phyloP scores from a whole-genome alignment of 176 grass and related monocot species.

The Ampelocalamus luodianensis region DNA sequence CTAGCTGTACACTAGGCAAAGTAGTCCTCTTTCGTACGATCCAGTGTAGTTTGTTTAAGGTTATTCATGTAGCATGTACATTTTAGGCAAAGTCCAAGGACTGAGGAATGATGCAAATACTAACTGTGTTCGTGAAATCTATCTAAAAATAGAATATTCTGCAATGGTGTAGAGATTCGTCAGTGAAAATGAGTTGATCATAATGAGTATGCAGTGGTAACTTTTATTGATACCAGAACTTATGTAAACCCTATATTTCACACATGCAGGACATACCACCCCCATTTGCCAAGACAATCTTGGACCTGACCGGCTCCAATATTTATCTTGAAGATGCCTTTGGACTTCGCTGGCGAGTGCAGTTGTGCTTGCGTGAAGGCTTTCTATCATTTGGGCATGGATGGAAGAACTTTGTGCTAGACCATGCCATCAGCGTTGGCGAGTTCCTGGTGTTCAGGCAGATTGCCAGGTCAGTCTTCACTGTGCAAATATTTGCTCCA shows the following conservation, averaged over 20 bases:
- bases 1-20: not conserved
- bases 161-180: not conserved
- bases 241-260: not conserved
- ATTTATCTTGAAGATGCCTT: constrained; percentile 59
- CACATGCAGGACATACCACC: constrained; percentile 61
- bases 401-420: constrained; percentile 66
- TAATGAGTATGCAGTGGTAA: not conserved
- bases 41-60: not conserved
- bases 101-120: not conserved
- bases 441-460: constrained; percentile 74
- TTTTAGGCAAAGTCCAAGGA: constrained; percentile 21
- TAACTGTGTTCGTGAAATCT: not conserved
- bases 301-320: constrained; percentile 40
- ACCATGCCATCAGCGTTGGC: constrained; percentile 57
- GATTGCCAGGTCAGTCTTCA: constrained; percentile 53
- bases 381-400: constrained; percentile 55
- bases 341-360: constrained; percentile 57
- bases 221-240: not conserved
- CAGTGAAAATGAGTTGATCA: not conserved
- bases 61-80: not conserved
- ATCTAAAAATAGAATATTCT: not conserved
- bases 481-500: constrained; percentile 63
- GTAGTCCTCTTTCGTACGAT: not conserved
- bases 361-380: constrained; percentile 27
- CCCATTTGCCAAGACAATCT: constrained; percentile 52